Conservation (phyloP, 2,329 filamentous ascomycete genomes). For the Penicillium sp. region DNA sequence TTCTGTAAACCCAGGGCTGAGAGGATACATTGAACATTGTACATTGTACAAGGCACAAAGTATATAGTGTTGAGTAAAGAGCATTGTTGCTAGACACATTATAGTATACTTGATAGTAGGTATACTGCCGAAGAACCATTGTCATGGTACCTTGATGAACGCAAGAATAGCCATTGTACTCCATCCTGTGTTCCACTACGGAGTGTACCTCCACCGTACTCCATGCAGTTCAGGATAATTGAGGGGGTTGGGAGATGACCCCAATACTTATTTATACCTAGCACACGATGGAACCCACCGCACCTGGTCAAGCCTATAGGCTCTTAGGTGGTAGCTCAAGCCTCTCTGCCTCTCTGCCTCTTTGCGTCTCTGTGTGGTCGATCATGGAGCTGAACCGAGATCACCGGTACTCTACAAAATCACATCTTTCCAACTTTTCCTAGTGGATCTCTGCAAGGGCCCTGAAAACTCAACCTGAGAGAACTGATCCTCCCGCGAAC, state of each 20-base stretch:
- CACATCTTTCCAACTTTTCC: not conserved
- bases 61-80: not conserved
- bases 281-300: not conserved
- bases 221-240: not conserved
- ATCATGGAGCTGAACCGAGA: constrained; percentile 14
- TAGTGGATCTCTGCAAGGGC: constrained; percentile 20
- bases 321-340: no score
- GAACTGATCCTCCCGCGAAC: constrained; percentile 10
- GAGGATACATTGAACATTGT: not conserved
- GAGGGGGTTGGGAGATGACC: not conserved
- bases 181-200: not conserved
- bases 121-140: not conserved
- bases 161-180: not conserved
- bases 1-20: not conserved
- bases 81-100: not conserved
- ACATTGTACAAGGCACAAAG: not conserved
- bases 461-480: not conserved
- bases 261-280: not conserved
- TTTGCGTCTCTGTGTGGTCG: constrained; percentile 4
- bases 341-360: no score
- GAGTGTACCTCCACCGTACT: not conserved
- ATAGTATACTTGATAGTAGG: not conserved
- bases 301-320: not conserved
- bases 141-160: not conserved
- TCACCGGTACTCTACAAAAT: not conserved